Percentiles rank a stretch among this genome's conserved stretches.
These are phyloP conservation scores for Aspergillus carbonarius DNA, from an alignment of 2,329 filamentous ascomycete species.

Conservation along the genomic window DNA sequence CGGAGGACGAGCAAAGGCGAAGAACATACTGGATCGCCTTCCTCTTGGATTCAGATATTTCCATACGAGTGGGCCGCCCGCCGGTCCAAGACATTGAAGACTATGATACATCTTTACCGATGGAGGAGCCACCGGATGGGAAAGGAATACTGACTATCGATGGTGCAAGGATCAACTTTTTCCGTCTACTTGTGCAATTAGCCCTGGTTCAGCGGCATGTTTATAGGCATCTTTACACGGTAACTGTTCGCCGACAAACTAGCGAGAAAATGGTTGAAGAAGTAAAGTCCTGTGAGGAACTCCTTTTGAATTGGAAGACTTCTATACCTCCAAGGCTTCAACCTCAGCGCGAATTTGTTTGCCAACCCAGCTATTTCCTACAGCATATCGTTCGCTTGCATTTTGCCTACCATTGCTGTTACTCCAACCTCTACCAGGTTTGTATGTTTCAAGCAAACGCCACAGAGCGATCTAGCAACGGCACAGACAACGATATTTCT, in stretches of 20 bases:
- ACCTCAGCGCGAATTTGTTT: slow-evolving; percentile 2
- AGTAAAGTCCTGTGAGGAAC: slow-evolving; percentile 12
- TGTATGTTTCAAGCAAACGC: slow-evolving; percentile 2
- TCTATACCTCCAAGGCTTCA: slow-evolving; percentile 5
- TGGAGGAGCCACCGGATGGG: slow-evolving; percentile 7
- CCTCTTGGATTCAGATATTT: slow-evolving; percentile 25
- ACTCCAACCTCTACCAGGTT: slow-evolving; percentile 17
- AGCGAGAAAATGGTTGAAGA: slow-evolving; percentile 1
- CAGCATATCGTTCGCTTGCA: slow-evolving; percentile 18
- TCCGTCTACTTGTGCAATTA: slow-evolving; percentile 15
- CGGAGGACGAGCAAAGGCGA: slow-evolving; percentile 18
- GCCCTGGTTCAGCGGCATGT: slow-evolving; percentile 15
- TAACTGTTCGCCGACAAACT: not conserved
- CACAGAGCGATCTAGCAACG: not conserved
- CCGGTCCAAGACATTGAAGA: slow-evolving; percentile 19
- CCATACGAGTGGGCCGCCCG: slow-evolving; percentile 19
- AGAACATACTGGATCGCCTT: slow-evolving; percentile 24
- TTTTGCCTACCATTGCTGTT: slow-evolving; percentile 18
- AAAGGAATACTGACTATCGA: slow-evolving; percentile 12
- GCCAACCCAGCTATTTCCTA: slow-evolving; percentile 3
- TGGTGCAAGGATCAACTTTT: slow-evolving; percentile 13
- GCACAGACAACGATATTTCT: not conserved
- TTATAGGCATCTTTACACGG: slow-evolving; percentile 14
- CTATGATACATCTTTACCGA: slow-evolving; percentile 17
- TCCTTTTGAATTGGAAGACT: slow-evolving; percentile 14